These are phyloP conservation scores for Backusella psychrophila DNA, from an alignment of 192 early-diverging fungal genomes.

Conservation along the genomic window DNA sequence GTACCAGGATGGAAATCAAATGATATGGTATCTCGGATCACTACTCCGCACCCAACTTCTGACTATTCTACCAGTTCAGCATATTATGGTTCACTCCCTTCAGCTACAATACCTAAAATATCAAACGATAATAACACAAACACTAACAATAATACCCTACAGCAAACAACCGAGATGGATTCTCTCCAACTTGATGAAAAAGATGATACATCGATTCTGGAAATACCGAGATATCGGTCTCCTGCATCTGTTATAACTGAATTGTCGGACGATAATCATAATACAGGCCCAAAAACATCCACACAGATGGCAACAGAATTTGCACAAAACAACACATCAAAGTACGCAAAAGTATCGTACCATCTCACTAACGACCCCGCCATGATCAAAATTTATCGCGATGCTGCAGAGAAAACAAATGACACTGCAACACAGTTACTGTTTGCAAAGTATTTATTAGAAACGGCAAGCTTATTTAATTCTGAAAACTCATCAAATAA, in stretches of 20 bases:
- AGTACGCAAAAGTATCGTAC: conserved; percentile 24
- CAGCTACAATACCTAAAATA: neutral
- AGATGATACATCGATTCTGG: neutral
- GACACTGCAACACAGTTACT: conserved; percentile 68
- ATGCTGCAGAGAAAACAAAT: conserved; percentile 73
- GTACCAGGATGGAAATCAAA: neutral
- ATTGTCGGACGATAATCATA: neutral
- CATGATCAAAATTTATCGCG: conserved; percentile 62
- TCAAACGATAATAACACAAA: neutral
- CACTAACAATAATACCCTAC: neutral
- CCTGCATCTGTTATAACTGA: neutral
- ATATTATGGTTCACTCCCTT: neutral
- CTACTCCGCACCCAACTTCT: neutral
- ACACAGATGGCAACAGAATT: neutral
- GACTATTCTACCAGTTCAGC: neutral
- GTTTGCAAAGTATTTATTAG: conserved; percentile 75
- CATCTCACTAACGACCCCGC: conserved; percentile 20
- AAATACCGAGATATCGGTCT: neutral
- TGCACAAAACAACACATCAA: conserved; percentile 4
- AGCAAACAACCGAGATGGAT: neutral
- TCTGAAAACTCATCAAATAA: neutral
- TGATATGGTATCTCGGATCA: too few relatives aligned
- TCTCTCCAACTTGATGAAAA: neutral
- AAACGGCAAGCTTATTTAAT: conserved; percentile 52
- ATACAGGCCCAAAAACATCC: neutral